Evolutionary conservation across 805 yeast genomes (phyloP), one percentile per base, ranked within the genome.

Genomic region (Komagataella ulmi): DNA sequence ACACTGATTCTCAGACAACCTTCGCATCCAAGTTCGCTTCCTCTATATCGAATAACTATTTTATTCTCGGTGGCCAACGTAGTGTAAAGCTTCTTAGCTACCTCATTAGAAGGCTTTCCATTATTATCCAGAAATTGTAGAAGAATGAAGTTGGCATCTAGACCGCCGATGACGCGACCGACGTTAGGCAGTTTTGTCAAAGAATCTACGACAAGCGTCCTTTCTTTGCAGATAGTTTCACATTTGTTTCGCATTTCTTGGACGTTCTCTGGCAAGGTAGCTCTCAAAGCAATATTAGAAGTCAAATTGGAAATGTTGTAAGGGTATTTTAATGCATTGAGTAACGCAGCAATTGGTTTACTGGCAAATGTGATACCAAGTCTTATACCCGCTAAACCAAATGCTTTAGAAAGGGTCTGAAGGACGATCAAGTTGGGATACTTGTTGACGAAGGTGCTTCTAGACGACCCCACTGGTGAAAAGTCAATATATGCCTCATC

Each of bases 401-500:
- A 93, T 0, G 98, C 84, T 63, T 93, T 93, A 17, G 97, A 89
- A 45, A 93, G 67, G 0, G 99, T 93, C 67, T 93, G 99, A 65
- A 90, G 70, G 10, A 88, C 96, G 17, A 86, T 89, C 51, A 93
- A 69, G 61, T 89, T 87, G 24, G 90, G 90, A 66, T 83, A 80
- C 59, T 83, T 75, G 64, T 81, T 88, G 2, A 89, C 98, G 55
- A 85, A 70, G 1, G 95, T 85, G 7, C 89, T 75, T 57, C 82
- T 64, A 0, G 97, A 87, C 7, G 85, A 75, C 10, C 85, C 87
- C 17, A 68, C 58, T 19, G 81, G 73, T 3, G 88, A 64, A 64
- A 93, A 93, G 64, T 93, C 99, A 51, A 93, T 78, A 64, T 93
- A 93, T 0, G 99, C 99, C 67, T 93, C 99, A 66, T 93, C 99